Evolutionary conservation across 2,329 filamentous ascomycete genomes (phyloP).

Genomic region (Fusarium caatingaense): DNA sequence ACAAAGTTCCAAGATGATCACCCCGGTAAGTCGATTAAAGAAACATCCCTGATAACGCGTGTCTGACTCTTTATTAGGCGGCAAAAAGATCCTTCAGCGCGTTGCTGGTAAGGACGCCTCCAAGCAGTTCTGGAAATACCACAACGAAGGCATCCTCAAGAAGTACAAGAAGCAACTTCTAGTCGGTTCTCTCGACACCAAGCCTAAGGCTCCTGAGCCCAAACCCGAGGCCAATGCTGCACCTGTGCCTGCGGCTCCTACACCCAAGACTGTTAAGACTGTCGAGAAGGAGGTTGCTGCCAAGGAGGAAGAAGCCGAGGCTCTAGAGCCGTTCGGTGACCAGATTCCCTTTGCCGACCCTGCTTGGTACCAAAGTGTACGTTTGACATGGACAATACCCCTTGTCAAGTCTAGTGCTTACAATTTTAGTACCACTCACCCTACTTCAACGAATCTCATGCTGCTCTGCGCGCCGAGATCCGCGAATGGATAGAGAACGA

Average conservation of each 20-base stretch:
- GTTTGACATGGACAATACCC: conserved; percentile 49
- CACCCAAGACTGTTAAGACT: conserved; percentile 51
- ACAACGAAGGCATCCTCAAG: conserved; percentile 88
- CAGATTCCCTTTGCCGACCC: conserved; percentile 93
- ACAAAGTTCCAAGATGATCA: conserved; percentile 90
- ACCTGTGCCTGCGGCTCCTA: conserved; percentile 48
- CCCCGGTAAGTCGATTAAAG: conserved; percentile 68
- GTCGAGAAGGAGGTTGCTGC: conserved; percentile 59
- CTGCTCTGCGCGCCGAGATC: conserved; percentile 88
- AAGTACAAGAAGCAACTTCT: conserved; percentile 83
- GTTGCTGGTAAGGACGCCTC: conserved; percentile 75
- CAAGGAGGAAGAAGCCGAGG: conserved; percentile 69
- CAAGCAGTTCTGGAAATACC: conserved; percentile 78
- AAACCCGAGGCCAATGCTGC: conserved; percentile 75
- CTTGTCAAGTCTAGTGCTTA: conserved; percentile 13
- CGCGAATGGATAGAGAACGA: conserved; percentile 91
- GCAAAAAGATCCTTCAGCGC: conserved; percentile 73
- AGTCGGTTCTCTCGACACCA: conserved; percentile 88
- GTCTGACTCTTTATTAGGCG: conserved; percentile 55
- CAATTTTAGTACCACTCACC: conserved; percentile 86
- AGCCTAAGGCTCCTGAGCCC: conserved; percentile 83
- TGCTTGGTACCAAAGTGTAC: conserved; percentile 91
- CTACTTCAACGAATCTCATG: conserved; percentile 96
- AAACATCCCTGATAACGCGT: background rate
- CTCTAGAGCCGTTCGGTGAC: conserved; percentile 85